Percentiles rank a stretch among this genome's conserved stretches.
Conservation (phyloP, 345 rosid species). For the Lumnitzera littorea region DNA sequence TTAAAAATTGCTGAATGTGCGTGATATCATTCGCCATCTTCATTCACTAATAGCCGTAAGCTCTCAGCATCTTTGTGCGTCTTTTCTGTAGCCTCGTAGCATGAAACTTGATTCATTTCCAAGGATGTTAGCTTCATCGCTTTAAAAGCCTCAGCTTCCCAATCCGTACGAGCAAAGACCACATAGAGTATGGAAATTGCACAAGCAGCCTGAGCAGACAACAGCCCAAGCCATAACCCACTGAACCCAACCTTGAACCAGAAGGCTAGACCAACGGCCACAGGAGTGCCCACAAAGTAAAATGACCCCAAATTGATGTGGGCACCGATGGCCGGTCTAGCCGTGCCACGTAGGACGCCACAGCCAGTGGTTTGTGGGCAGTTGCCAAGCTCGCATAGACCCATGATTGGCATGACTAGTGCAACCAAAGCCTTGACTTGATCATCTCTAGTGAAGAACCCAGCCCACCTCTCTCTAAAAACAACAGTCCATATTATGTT, state of each 20-base stretch:
- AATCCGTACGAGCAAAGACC: conserved; percentile 58
- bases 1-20: background rate
- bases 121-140: conserved; percentile 52
- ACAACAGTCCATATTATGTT: conserved; percentile 78
- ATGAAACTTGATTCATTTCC: conserved; percentile 22
- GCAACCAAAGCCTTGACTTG: conserved; percentile 61
- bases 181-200: conserved; percentile 56
- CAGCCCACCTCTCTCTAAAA: conserved; percentile 66
- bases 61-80: conserved; percentile 25
- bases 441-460: conserved; percentile 57
- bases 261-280: conserved; percentile 84
- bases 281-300: conserved; percentile 91
- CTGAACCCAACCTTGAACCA: conserved; percentile 65
- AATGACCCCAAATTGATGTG: conserved; percentile 76
- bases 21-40: conserved; percentile 13
- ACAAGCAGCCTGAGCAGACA: conserved; percentile 88
- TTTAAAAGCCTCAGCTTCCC: conserved; percentile 78
- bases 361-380: conserved; percentile 98
- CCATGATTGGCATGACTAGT: conserved; percentile 79
- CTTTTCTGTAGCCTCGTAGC: conserved; percentile 5
- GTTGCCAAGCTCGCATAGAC: conserved; percentile 89
- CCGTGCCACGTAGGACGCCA: conserved; percentile 87
- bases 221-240: conserved; percentile 87
- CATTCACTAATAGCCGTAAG: conserved; percentile 29
- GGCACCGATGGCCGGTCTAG: conserved; percentile 76